Base-by-base conservation (phyloP, 176 grass and related monocot genomes). In the Triticum dicoccoides region DNA sequence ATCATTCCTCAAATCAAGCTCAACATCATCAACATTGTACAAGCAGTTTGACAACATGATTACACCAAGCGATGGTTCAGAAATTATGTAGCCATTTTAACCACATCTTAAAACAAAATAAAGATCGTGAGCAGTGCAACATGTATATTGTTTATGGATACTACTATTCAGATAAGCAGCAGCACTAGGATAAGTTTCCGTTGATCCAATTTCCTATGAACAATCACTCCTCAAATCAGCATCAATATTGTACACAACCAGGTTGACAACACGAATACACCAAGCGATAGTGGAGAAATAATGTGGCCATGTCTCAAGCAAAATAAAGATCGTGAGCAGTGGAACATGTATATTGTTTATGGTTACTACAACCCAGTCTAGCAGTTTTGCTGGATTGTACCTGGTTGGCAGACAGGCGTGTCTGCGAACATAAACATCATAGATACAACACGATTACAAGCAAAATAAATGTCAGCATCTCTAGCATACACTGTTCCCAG, bases 381-480 rank as follows among this genome's bases (percentile, higher is more conserved):
- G 49, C 15, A 61, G 44, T 74, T 45, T 11, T 75, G 35, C 69
- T 71, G n/a, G 49, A 25, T n/a, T 35, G 76, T 66, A 62, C 62
- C 54, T 69, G 69, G n/a, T 58, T 4, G 76, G 72, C 63, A 56
- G 5, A 54, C 21, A 81, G 38, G 37, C 37, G 11, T 47, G 44
- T 47, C 44, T 47, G 44, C 13, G 37, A 61, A 81, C 18, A 25
- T 6, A 76, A 75, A 25, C 14, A 23, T 25, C 12, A 49, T 29
- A 65, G 18, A 29, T 76, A 87, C 61, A 69, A 12, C 61, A 76
- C 47, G 25, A 67, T 29, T 65, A 80, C 5, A 58, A 23, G 30
- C 39, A 47, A 78, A 62, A 25, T 86, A 82, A 5, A 54, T 23
- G 52, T 88, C 77, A 88, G 77, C 77, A 30, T 76, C 64, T 80